Evolutionary conservation across 495 filamentous ascomycete genomes (phyloP), one percentile per base, ranked within the genome.

Genomic region (Astrothelium subdiscretum): DNA sequence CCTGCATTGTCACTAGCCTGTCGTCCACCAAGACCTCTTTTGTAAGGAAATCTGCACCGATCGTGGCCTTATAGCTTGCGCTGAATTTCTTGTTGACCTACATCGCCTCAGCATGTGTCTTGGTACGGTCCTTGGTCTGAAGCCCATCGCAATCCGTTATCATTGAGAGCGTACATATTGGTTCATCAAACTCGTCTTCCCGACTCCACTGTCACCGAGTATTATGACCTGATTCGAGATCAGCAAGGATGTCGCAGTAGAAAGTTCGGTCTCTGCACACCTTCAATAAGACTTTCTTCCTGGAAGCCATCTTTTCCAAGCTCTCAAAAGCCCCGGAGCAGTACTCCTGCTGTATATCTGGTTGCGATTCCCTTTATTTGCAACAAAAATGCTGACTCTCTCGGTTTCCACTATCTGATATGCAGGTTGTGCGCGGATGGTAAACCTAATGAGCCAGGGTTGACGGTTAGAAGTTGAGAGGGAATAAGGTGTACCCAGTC

Each of bases 81-180:
- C 91, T 96, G 83, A 99, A 99, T 72, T 97, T 97, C 79, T 97
- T 99, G 80, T 99, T 97, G 86, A 99, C 92, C 92, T 97, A 65
- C 57, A 58, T 38, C 10, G 38, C 63, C 58, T 68, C 22, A 63
- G 18, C 35, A 10, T 58, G 31, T 22, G 32, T 20, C 15, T 32
- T n/a, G n/a, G 24, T 26, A 31, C 15, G 18, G 20, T 51, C 13
- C 32, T 18, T 11, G 8, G 20, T 51, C n/a, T 54, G 31, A 8
- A 8, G 29, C 1, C 65, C n/a, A 29, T 1, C 48, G 57, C 57
- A 65, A 26, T 43, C 15, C 38, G 20, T 3, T n/a, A 59, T 26
- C 40, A 59, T 57, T 22, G 27, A 44, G 59, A 35, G 80, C 89
- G 70, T 84, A 97, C 94, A 87, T 97, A 99, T 97, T 99, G 94